Percentiles rank a stretch among this genome's conserved stretches.
Evolutionary conservation across 768 basidiomycete genomes (phyloP).

Genomic region (Tulasnella sp.): DNA sequence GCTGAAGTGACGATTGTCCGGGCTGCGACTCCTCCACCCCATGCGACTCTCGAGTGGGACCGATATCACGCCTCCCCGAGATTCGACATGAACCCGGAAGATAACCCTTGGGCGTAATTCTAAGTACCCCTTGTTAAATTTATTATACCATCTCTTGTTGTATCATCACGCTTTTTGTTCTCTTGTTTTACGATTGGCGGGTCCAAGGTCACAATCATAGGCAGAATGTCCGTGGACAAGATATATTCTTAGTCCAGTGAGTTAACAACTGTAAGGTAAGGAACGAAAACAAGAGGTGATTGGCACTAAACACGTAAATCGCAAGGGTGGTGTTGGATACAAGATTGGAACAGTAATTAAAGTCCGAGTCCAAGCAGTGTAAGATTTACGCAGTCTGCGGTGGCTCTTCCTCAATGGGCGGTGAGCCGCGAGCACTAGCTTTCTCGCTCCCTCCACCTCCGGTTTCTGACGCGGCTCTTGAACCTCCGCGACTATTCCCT

Average conservation of each 20-base stretch:
- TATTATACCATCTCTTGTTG: neutral
- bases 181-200: no score
- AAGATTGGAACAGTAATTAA: constrained; percentile 18
- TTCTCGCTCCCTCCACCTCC: neutral
- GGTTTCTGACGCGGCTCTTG: neutral
- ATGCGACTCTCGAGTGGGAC: constrained; percentile 46
- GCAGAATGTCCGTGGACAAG: neutral
- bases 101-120: constrained; percentile 64
- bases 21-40: constrained; percentile 52
- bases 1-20: constrained; percentile 44
- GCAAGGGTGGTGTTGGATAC: constrained; percentile 10
- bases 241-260: no score
- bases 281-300: neutral
- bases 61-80: constrained; percentile 46
- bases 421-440: neutral
- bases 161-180: neutral
- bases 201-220: neutral
- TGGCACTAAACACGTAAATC: neutral
- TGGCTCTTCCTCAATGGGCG: neutral
- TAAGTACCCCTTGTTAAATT: neutral
- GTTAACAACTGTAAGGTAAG: neutral
- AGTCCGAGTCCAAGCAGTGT: neutral
- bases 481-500: no score
- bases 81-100: constrained; percentile 41
- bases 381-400: constrained; percentile 8